Base-by-base conservation (phyloP, 768 basidiomycete species). In the Lentinula sp. region DNA sequence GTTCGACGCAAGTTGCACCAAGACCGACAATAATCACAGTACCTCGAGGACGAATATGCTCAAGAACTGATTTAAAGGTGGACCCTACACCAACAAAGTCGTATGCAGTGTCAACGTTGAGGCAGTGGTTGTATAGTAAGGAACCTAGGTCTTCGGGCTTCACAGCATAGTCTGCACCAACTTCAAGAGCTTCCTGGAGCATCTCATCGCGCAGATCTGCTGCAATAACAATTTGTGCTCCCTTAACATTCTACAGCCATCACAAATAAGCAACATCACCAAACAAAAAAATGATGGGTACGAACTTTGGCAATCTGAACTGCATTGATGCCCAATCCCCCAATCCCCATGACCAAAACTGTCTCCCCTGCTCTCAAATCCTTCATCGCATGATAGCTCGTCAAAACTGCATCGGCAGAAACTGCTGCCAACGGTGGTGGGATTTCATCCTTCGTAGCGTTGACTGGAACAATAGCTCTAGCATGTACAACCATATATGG, bases 301-400 rank as follows among this genome's bases (percentile, higher is more conserved):
- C 45, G 15, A 48, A 59, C 45, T 32, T 59, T 59, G 32, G 45
- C 57, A 28, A 59, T 59, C 57, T 59, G 57, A n/a, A 59, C 8
- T 8, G 46, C 45, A 23, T 59, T 59, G 9, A 39, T 59, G 9
- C 57, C 57, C 20, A 59, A 45, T 41, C 57, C 57, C 6, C 57
- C 57, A n/a, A 58, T 15, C 35, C 57, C 57, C 9, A 59, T n/a
- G 2, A 59, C 16, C 6, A 59, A 51, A 18, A 59, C 46, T 16
- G 46, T 59, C n/a, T 59, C 46, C 6, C 57, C 57, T 18, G 12
- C 57, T 41, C 35, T 59, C 16, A 59, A 8, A 20, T 48, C 37
- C 46, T 33, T 59, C 35, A 59, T 20, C 10, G 57, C 20, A 49
- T 59, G 57, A 32, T 59, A 59, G 46, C 57, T 37, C 15, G 57